Base-by-base conservation (phyloP, 169 alveolate genomes). In the Plasmodium relictum region DNA sequence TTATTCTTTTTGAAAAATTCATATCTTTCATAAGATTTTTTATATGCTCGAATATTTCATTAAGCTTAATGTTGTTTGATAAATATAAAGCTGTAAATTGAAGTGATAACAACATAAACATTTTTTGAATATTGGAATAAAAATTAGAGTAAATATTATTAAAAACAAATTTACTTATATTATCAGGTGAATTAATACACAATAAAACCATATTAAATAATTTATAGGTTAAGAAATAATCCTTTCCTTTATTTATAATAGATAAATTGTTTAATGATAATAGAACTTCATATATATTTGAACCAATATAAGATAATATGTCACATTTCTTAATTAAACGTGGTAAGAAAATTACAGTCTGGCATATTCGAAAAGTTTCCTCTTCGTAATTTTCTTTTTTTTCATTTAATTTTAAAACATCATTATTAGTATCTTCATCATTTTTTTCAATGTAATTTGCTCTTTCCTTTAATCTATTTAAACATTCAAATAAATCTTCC, bases 401-500 rank as follows among this genome's bases (percentile, higher is more conserved):
- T 12, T 76, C 89, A 42, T 65, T 63, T 44, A 48, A 63, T 78
- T 24, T 78, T 70, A 78, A 62, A 63, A 18, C 37, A 22, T 78
- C 89, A 18, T 58, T 9, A 65, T 78, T 78, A n/a, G 6, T 54
- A 7, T 16, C 31, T 22, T 22, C 61, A 14, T 5, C 26, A 39
- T 78, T 63, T 78, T 78, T 78, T 65, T 78, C 78, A 16, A 78
- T 65, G 50, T 78, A 78, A 65, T 45, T 65, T 16, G 71, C 71
- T 63, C 18, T 78, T 41, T 8, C 3, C n/a, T 78, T 78, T 59
- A 78, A 31, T 66, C 89, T 78, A 41, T 48, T 26, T 31, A 78
- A 56, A 20, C 89, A 78, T 78, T 78, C 89, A 20, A 78, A 78
- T 45, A 78, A 69, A 31, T 78, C 89, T 31, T 65, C 89, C 41